Conservation (phyloP, 768 basidiomycete species). For the Stropharia rugosoannulata region DNA sequence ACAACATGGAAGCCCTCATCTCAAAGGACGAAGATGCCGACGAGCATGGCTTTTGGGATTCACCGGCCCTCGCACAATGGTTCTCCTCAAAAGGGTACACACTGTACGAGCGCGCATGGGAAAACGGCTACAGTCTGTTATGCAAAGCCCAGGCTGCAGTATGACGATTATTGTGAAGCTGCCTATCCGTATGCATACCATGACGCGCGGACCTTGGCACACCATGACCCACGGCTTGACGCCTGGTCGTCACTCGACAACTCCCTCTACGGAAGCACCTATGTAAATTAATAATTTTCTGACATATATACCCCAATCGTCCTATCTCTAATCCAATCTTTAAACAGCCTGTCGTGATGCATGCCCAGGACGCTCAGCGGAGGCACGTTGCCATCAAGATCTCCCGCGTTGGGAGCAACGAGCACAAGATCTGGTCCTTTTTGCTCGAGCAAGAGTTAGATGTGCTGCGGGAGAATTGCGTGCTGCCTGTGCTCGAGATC, state of each 20-base stretch:
- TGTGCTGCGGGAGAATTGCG: not conserved
- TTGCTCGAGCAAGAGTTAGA: conserved; percentile 13
- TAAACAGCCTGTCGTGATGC: not conserved
- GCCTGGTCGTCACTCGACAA: no score
- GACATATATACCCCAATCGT: not conserved
- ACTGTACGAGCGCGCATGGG: not conserved
- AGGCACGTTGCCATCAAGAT: conserved; percentile 28
- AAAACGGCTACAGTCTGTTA: not conserved
- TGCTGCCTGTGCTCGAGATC: conserved; percentile 26
- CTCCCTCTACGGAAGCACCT: not conserved
- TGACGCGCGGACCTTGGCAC: not conserved
- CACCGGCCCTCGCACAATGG: conserved; percentile 1
- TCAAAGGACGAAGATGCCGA: not conserved
- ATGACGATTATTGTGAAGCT: not conserved
- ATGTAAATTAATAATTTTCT: not conserved
- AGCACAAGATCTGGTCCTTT: conserved; percentile 20
- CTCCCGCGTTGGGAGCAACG: conserved; percentile 18
- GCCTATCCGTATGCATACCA: conserved; percentile 8
- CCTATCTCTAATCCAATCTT: not conserved
- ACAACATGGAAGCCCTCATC: no score
- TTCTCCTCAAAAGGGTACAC: conserved; percentile 11
- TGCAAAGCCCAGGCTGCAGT: not conserved
- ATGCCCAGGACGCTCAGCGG: conserved; percentile 19
- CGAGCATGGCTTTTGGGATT: conserved; percentile 2
- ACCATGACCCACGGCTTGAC: no score